Evolutionary conservation across 140 eudicot species (phyloP), one percentile per base, ranked within the genome.

Genomic region (Bidens hawaiensis): DNA sequence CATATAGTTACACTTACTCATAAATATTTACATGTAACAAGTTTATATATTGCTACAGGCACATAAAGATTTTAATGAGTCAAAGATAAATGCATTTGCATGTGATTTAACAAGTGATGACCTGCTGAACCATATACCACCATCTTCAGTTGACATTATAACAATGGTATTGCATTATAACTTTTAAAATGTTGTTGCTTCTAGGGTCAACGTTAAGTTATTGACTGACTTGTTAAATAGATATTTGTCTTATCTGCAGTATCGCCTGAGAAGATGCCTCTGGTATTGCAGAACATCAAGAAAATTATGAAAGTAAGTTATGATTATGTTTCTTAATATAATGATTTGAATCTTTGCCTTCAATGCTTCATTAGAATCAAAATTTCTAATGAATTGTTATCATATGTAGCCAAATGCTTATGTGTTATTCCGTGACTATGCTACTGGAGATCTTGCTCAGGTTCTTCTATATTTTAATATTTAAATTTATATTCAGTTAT

Each of bases 361-460:
- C 25, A n/a, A n/a, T n/a, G n/a, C n/a, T n/a, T n/a, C n/a, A n/a
- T 16, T 16, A 12, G 64, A 47, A 57, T 52, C 33, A 22, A 26
- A 25, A 5, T 14, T 43, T 55, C 25, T 0, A 65, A 55, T 60
- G 15, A 49, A 13, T 13, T 77, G 26, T 72, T 62, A 52, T 41
- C 41, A n/a, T n/a, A n/a, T 87, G 60, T 87, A 91, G 98, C 94
- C 94, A 61, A 76, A 84, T 80, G 98, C 82, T 47, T 76, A 62
- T 69, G 82, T 91, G 38, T 68, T 91, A 69, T 82, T 91, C 70
- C 98, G 96, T 3, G 98, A 91, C 68, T 91, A 91, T 87, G 98
- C 98, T 68, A 83, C 93, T 12, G 98, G 98, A 65, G 98, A 91
- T 79, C 98, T 91, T 78, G 98, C 95, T 69, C 98, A 91, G 98